Evolutionary conservation across 2,329 filamentous ascomycete species (phyloP).

Genomic region (Onygenales sp.): DNA sequence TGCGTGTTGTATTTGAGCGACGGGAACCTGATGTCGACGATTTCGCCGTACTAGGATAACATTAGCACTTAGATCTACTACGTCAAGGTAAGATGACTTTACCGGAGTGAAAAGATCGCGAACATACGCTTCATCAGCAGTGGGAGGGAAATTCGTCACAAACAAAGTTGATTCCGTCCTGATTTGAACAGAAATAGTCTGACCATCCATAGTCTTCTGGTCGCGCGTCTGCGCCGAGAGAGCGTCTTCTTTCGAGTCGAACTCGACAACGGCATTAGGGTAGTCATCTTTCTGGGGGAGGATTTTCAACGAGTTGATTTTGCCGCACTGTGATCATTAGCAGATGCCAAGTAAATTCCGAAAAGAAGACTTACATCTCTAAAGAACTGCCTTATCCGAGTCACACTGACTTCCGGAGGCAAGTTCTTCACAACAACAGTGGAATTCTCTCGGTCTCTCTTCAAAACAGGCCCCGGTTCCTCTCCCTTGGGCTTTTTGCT

Average conservation of each 20-base stretch:
- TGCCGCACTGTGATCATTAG: slow-evolving; percentile 49
- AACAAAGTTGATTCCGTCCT: slow-evolving; percentile 75
- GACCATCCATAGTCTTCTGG: slow-evolving; percentile 66
- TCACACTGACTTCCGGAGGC: slow-evolving; percentile 58
- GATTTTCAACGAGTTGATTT: slow-evolving; percentile 67
- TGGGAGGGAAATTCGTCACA: slow-evolving; percentile 75
- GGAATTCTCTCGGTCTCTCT: slow-evolving; percentile 83
- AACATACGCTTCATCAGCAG: slow-evolving; percentile 40
- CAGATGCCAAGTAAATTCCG: background rate
- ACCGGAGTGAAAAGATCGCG: slow-evolving; percentile 49
- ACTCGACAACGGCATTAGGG: slow-evolving; percentile 72
- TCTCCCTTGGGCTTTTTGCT: slow-evolving; percentile 59
- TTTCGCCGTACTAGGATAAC: slow-evolving; percentile 55
- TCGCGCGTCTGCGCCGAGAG: slow-evolving; percentile 71
- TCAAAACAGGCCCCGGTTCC: slow-evolving; percentile 36
- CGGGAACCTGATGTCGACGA: slow-evolving; percentile 79
- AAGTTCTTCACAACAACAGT: slow-evolving; percentile 74
- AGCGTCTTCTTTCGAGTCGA: slow-evolving; percentile 70
- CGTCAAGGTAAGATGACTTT: slow-evolving; percentile 11
- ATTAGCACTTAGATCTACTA: background rate
- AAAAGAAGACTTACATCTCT: slow-evolving; percentile 46
- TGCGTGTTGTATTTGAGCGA: slow-evolving; percentile 82
- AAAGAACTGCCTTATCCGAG: slow-evolving; percentile 79
- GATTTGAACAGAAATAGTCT: slow-evolving; percentile 62
- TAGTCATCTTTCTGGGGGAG: slow-evolving; percentile 50